Base-by-base conservation (phyloP, 345 rosid genomes). In the Populus ilicifolia region DNA sequence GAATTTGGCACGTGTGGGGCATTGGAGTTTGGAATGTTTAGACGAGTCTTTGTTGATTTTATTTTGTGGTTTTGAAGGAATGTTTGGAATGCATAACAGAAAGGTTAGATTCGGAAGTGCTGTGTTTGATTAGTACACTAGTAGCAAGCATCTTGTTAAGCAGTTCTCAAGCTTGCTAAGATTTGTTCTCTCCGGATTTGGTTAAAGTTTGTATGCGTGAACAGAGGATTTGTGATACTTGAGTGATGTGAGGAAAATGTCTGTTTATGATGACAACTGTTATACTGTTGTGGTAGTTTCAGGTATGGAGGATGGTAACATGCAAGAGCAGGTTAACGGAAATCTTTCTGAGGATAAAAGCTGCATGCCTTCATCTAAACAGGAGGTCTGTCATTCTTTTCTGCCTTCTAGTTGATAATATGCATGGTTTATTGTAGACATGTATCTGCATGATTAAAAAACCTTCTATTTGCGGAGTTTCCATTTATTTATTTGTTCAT, bases 311-410 rank as follows among this genome's bases (percentile, higher is more conserved):
- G 86, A 85, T 75, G 82, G 67, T 52, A 90, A 87, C 78, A 90
- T 79, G 62, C 89, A 88, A 69, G 86, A 85, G 69, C 86, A 74
- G 56, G 87, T 82, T 2, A 83, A 81, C 43, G 92, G 82, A 75
- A 85, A 86, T 84, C 70, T 81, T 72, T 67, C 83, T 2, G 81
- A 78, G 71, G 88, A 84, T 27, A 89, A 83, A 6, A 81, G 79
- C 64, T 52, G 87, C 56, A 80, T 80, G 89, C 91, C 93, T 23
- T 90, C 93, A 75, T 75, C 92, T 39, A 83, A 88, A 50, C 86
- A 89, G 74, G 92, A 92, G 97, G 97, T 94, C 71, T 25, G 36
- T 76, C 75, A 13, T 70, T 23, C 14, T 38, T n/a, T 36, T 17
- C 14, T 67, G 20, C 43, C 44, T 48, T 7, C 67, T 39, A 18